Percentiles rank a stretch among this genome's conserved stretches.
Conservation (phyloP, 176 grass and related monocot genomes). For the Bromus sterilis region DNA sequence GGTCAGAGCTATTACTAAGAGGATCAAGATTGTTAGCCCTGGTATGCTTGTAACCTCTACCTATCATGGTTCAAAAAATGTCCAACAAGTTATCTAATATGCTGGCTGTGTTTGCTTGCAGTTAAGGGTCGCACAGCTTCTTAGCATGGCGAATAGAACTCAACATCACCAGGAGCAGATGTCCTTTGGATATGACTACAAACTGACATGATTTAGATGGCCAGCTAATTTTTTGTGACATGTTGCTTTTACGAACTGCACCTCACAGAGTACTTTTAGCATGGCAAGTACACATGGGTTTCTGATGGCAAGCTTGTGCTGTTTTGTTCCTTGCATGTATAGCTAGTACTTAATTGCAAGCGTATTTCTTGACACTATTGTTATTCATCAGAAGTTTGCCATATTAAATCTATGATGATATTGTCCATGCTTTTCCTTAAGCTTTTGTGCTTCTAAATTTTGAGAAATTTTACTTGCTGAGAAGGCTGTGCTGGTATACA, state of each 20-base stretch:
- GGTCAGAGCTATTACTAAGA: slow-evolving; percentile 78
- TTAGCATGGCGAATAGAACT: neutral
- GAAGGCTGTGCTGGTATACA: too few species aligned
- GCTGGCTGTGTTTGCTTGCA: slow-evolving; percentile 23
- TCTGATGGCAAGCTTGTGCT: neutral
- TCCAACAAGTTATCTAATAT: neutral
- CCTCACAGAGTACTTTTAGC: neutral
- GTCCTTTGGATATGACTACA: neutral
- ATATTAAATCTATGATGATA: neutral
- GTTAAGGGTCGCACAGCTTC: slow-evolving; percentile 13
- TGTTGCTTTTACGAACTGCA: neutral
- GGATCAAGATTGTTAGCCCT: slow-evolving; percentile 81
- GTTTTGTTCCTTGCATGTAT: neutral
- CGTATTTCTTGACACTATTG: neutral
- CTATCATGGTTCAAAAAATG: neutral
- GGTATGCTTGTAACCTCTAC: slow-evolving; percentile 25
- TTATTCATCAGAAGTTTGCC: neutral
- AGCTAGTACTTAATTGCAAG: neutral
- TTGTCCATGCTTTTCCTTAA: neutral
- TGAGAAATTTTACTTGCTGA: too few species aligned
- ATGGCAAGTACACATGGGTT: neutral
- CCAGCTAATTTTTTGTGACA: neutral
- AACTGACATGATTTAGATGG: slow-evolving; percentile 27
- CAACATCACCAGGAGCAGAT: neutral
- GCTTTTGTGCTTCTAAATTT: neutral